Evolutionary conservation across 257 asterid genomes (phyloP), one percentile per base, ranked within the genome.

Genomic region (Fraxinus cuspidata): DNA sequence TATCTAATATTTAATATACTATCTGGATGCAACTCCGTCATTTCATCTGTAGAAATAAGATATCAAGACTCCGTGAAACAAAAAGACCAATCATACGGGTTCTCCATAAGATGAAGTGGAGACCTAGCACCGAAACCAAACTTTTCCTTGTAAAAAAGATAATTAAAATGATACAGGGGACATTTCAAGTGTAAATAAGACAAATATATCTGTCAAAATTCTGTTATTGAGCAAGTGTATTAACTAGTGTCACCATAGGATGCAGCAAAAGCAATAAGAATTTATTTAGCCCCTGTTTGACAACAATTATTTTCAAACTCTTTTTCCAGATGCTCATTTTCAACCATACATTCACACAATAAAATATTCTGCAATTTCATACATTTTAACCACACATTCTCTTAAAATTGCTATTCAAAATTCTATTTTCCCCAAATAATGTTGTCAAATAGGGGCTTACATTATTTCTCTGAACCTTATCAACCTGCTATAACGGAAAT

Each of bases 1-100:
- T 89, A 96, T 81, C 83, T 90, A 76, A 96, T 86, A 81, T 92
- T 89, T 60, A 96, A 82, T 80, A 92, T 85, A 76, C 97, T 93
- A 66, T 88, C 92, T 29, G 89, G 81, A 79, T 47, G 82, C 88
- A 72, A 70, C 42, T 76, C 84, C 28, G 79, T 86, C 7, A 80
- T 80, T 83, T 86, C 91, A 80, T 89, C 99, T 91, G 91, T 81
- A 74, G 56, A 78, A 68, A 81, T 28, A 58, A 72, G 65, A 83
- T 13, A 64, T 19, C 3, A 23, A 58, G 67, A 58, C 13, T 58
- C 67, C 2, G 67, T 3, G 15, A 7, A 58, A 58, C 29, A 58
- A 23, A 58, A 19, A 19, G 1, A 51, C 63, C 63, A 51, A 51
- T 51, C 21, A 51, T 19, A 19, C 3, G 11, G 10, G 25, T 51